Conservation (phyloP, 2,329 filamentous ascomycete genomes). For the Aaosphaeria pasadenensis region DNA sequence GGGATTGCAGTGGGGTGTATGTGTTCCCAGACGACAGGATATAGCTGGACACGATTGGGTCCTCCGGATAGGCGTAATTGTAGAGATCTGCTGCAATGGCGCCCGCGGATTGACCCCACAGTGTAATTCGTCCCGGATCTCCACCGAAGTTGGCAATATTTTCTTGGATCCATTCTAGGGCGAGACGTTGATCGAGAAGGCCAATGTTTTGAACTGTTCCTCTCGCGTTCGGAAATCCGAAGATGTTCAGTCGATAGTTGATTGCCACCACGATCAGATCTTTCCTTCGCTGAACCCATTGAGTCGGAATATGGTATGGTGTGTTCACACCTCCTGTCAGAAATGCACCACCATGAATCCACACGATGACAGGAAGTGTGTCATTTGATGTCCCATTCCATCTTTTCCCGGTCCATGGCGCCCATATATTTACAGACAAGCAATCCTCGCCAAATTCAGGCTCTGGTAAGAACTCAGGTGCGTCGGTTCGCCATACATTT, state of each 20-base stretch:
- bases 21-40: slow-evolving; percentile 26
- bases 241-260: slow-evolving; percentile 39
- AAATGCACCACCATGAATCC: slow-evolving; percentile 50
- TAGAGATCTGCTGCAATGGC: slow-evolving; percentile 46
- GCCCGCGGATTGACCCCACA: slow-evolving; percentile 41
- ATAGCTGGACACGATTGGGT: slow-evolving; percentile 43
- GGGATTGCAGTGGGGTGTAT: slow-evolving; percentile 5
- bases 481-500: slow-evolving; percentile 20
- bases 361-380: slow-evolving; percentile 45
- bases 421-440: slow-evolving; percentile 47
- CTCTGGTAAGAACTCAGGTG: slow-evolving; percentile 21
- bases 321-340: slow-evolving; percentile 42
- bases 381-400: slow-evolving; percentile 1
- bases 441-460: slow-evolving; percentile 43
- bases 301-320: slow-evolving; percentile 29
- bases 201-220: slow-evolving; percentile 38
- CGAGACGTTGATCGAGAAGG: slow-evolving; percentile 39
- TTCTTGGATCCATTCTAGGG: slow-evolving; percentile 37
- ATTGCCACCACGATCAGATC: slow-evolving; percentile 35
- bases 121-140: slow-evolving; percentile 36
- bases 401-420: slow-evolving; percentile 22
- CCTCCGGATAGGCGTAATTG: slow-evolving; percentile 47
- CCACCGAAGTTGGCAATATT: slow-evolving; percentile 39
- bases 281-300: slow-evolving; percentile 31
- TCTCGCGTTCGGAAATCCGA: slow-evolving; percentile 39